Evolutionary conservation across 2,329 filamentous ascomycete species (phyloP).

Genomic region (Metarhizium humberi): DNA sequence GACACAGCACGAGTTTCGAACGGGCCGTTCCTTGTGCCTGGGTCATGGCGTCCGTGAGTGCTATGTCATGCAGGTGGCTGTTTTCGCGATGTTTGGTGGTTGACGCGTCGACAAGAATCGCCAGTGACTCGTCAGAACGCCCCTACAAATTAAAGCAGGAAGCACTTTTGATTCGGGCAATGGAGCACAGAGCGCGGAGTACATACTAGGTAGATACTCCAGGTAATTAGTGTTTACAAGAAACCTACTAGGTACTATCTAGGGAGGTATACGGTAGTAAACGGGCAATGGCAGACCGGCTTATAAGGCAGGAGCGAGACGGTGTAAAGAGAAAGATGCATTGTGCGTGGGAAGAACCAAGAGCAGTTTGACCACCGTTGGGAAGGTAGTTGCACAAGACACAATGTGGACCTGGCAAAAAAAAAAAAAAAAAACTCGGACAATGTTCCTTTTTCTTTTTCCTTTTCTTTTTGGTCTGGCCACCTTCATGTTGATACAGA

Average conservation of each 20-base stretch:
- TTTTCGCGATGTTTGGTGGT: not conserved
- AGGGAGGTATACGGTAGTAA: no score
- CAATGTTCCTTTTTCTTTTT: not conserved
- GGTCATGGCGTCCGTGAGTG: not conserved
- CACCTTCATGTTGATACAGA: not conserved
- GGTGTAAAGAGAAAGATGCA: not conserved
- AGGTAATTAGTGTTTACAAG: no score
- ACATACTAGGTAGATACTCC: no score
- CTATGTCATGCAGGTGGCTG: not conserved
- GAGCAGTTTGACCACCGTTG: no score
- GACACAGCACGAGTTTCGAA: not conserved
- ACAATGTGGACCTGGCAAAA: not conserved
- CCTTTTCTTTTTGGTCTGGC: not conserved
- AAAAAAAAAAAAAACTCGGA: not conserved
- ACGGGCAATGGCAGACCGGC: not conserved
- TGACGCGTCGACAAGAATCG: not conserved
- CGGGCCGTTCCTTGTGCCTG: not conserved
- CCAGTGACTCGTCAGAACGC: not conserved
- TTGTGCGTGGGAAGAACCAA: no score
- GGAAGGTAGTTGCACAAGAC: no score
- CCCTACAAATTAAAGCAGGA: not conserved
- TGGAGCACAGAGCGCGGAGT: not conserved
- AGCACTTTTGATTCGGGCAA: not conserved
- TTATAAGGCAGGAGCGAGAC: not conserved
- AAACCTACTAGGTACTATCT: no score